Percentiles rank a stretch among this genome's conserved stretches.
Conservation (phyloP, 2,329 filamentous ascomycete species). For the Colletotrichum melonis region DNA sequence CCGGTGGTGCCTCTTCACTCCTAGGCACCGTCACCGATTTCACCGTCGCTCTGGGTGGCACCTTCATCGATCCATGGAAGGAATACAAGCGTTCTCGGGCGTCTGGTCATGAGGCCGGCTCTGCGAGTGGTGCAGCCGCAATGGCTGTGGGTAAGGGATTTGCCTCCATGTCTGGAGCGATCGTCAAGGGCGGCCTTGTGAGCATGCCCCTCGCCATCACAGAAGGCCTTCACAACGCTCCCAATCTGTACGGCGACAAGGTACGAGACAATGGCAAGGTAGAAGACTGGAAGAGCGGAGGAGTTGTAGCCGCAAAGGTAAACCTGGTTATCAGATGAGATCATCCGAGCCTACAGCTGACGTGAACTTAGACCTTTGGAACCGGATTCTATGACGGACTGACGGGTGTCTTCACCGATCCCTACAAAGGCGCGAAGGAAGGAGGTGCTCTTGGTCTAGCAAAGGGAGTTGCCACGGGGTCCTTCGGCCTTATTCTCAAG, state of each 20-base stretch:
- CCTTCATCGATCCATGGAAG: slow-evolving; percentile 34
- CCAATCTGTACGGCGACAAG: slow-evolving; percentile 49
- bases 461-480: slow-evolving; percentile 48
- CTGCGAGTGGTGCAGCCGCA: slow-evolving; percentile 18
- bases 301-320: slow-evolving; percentile 43
- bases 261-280: slow-evolving; percentile 45
- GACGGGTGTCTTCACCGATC: slow-evolving; percentile 44
- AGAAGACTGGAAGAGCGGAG: slow-evolving; percentile 46
- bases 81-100: slow-evolving; percentile 18
- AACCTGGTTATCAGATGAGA: neutral
- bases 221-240: slow-evolving; percentile 48
- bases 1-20: slow-evolving; percentile 15
- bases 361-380: slow-evolving; percentile 3
- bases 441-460: slow-evolving; percentile 45
- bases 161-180: slow-evolving; percentile 40
- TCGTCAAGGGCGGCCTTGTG: slow-evolving; percentile 47
- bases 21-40: slow-evolving; percentile 30
- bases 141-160: slow-evolving; percentile 35
- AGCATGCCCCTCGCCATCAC: slow-evolving; percentile 49
- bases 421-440: slow-evolving; percentile 44
- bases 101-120: slow-evolving; percentile 14
- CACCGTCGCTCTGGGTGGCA: slow-evolving; percentile 27
- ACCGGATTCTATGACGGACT: slow-evolving; percentile 47
- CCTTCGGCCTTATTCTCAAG: slow-evolving; percentile 39
- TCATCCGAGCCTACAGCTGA: neutral